Base-by-base conservation (phyloP, 257 asterid genomes). In the Perilla frutescens region DNA sequence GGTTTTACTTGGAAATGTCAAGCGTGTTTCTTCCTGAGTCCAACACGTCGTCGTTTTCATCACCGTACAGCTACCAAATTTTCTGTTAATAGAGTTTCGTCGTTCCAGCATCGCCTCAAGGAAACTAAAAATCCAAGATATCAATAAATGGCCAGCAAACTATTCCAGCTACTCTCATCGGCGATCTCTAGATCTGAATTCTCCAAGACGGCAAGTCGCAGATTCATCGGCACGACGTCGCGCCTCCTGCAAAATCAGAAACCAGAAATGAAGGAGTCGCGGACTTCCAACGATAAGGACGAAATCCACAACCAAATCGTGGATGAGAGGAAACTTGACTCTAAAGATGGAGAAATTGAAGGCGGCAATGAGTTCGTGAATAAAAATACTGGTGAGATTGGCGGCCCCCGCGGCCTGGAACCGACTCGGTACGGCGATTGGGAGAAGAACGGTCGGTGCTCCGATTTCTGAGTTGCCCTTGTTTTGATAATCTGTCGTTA, bases 371-470 rank as follows among this genome's bases (percentile, higher is more conserved):
- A 51, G 40, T 3, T 43, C 61, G 73, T 82, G 37, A 92, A 92
- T 29, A 82, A 78, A 79, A 55, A 45, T 64, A 87, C 94, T 51
- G 92, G 90, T 39, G 96, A 92, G 78, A 48, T 87, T 64, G 96
- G 96, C 11, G 98, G 96, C 6, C 96, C 98, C 5, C 88, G 85
- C 70, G 98, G 97, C 3, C 98, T 95, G 8, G 96, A 92, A 82
- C 97, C 98, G 36, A 92, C 97, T 14, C 89, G 98, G 63, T 92
- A 79, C 83, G 96, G 97, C 49, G 98, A 92, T 67, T 92, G 97
- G 98, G 98, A 92, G 78, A 83, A 81, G 74, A 82, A 85, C 49
- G 98, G 98, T 13, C 92, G 98, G 61, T 92, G 98, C 88, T 86
- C 67, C 26, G 97, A 90, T 85, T 92, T 92, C 81, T 90, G 82